Conservation (phyloP, 441 rosid genomes). For the Populus trichocarpa region DNA sequence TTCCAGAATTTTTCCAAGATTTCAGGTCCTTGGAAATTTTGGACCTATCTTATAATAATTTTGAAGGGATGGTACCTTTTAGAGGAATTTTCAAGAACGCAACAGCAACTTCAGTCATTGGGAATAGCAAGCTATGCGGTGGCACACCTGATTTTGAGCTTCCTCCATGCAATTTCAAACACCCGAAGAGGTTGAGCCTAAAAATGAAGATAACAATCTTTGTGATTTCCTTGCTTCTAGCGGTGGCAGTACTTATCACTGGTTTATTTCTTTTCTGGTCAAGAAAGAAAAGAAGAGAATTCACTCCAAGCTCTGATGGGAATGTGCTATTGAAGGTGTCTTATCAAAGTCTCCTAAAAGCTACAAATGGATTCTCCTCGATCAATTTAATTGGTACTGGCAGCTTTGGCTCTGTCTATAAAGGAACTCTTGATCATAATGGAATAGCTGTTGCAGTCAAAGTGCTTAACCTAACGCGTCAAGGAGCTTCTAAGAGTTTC, state of each 20-base stretch:
- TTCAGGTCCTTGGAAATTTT: neutral
- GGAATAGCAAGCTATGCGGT: neutral
- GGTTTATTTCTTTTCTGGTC: neutral
- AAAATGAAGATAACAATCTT: neutral
- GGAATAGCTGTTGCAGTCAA: too few species aligned
- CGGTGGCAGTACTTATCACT: neutral
- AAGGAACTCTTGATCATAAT: too few species aligned
- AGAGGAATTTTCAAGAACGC: conserved; percentile 1
- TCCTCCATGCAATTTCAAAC: neutral
- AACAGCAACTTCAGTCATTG: neutral
- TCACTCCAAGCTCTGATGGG: neutral
- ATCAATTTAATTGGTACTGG: conserved; percentile 14
- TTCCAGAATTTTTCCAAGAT: neutral
- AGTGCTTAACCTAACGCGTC: too few species aligned
- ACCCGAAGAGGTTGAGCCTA: neutral
- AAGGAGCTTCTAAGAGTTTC: too few species aligned
- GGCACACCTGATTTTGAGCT: neutral
- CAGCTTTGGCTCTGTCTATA: too few species aligned
- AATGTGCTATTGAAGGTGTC: neutral
- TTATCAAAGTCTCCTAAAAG: conserved; percentile 13
- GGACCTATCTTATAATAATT: neutral
- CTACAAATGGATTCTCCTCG: conserved; percentile 9
- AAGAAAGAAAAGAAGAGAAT: neutral
- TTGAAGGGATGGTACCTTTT: neutral
- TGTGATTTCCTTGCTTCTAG: neutral